Evolutionary conservation across 352 stramenopile genomes (phyloP).

Genomic region (Globisporangium perplexum): DNA sequence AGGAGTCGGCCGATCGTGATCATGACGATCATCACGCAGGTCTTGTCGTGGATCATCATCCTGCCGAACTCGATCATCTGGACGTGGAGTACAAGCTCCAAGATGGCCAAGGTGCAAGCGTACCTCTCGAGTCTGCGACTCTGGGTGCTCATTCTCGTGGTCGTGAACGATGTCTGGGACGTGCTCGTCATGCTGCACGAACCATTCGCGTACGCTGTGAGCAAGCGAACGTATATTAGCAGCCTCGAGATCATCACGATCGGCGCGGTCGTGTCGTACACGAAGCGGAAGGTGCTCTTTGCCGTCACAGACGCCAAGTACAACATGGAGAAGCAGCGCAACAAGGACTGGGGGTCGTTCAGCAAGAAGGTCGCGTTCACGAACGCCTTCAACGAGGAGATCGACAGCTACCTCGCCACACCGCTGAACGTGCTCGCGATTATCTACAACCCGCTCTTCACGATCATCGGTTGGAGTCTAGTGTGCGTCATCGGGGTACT

Average conservation of each 20-base stretch:
- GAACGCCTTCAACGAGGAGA: slow-evolving; percentile 33
- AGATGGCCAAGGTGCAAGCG: slow-evolving; percentile 24
- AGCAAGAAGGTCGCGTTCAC: slow-evolving; percentile 18
- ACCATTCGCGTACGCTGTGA: slow-evolving; percentile 26
- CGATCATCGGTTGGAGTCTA: slow-evolving; percentile 20
- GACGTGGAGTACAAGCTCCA: slow-evolving; percentile 29
- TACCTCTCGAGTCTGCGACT: slow-evolving; percentile 29
- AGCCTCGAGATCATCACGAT: slow-evolving; percentile 32
- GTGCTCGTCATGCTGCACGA: slow-evolving; percentile 25
- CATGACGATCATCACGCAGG: slow-evolving; percentile 34
- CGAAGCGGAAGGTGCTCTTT: slow-evolving; percentile 14
- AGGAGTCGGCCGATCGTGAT: slow-evolving; percentile 28
- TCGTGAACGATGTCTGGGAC: slow-evolving; percentile 25
- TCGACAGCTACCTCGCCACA: slow-evolving; percentile 16
- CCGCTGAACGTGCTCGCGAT: slow-evolving; percentile 17
- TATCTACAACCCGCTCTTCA: slow-evolving; percentile 27
- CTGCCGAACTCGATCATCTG: slow-evolving; percentile 45
- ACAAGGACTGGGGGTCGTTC: slow-evolving; percentile 23
- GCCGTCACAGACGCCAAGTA: slow-evolving; percentile 23
- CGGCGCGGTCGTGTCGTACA: slow-evolving; percentile 10
- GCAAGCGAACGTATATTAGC: slow-evolving; percentile 25
- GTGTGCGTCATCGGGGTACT: slow-evolving; percentile 12
- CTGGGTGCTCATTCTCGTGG: slow-evolving; percentile 28
- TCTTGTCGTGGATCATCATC: slow-evolving; percentile 46
- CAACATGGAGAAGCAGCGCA: slow-evolving; percentile 23